Percentiles rank a stretch among this genome's conserved stretches.
phyloP scores from a whole-genome alignment of 192 early-diverging fungal species.

The Diversispora eburnea region DNA sequence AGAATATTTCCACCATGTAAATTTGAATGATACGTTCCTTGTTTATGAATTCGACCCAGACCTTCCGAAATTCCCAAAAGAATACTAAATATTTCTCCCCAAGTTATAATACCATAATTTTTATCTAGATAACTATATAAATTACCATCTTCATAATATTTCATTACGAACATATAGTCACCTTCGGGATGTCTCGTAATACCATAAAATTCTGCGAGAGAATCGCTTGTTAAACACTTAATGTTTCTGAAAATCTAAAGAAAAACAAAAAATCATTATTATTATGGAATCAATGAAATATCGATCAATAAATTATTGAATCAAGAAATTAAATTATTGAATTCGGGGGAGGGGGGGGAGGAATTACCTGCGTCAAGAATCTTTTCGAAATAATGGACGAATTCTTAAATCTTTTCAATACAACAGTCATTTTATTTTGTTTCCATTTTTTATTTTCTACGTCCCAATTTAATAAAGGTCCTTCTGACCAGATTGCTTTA shows the following conservation, averaged over 20 bases:
- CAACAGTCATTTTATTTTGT: no score
- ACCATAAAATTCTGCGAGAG: neutral
- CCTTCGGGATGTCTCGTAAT: neutral
- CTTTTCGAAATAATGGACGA: no score
- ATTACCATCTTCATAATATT: neutral
- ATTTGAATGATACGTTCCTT: neutral
- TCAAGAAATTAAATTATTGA: no score
- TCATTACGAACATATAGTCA: constrained; percentile 3
- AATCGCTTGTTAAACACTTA: neutral
- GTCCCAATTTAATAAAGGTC: neutral
- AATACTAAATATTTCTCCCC: constrained; percentile 6
- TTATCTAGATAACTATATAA: neutral
- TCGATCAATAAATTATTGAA: neutral
- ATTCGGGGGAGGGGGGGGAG: no score
- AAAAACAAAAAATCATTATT: neutral
- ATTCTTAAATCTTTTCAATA: no score
- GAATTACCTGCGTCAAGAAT: no score
- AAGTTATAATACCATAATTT: neutral
- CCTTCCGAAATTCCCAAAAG: constrained; percentile 1
- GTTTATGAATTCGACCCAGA: neutral
- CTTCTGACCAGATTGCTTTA: neutral
- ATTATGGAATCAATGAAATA: neutral
- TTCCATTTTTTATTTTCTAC: neutral
- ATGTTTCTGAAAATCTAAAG: neutral
- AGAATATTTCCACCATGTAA: constrained; percentile 15